phyloP scores from a whole-genome alignment of 2,329 filamentous ascomycete species.

The Scorias spongiosa region DNA sequence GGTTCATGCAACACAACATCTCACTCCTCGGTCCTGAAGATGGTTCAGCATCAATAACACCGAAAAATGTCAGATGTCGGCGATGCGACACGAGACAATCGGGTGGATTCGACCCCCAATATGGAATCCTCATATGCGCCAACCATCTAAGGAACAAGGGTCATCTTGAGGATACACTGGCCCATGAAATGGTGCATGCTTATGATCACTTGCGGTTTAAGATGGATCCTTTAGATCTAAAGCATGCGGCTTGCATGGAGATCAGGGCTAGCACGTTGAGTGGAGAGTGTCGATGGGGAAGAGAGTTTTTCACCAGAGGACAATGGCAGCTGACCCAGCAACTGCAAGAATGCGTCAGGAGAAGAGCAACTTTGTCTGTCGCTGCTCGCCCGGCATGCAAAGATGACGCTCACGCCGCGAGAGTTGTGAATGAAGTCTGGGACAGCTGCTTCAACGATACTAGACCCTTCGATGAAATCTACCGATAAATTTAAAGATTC shows the following conservation, averaged over 20 bases:
- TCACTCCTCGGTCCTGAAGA: conserved; percentile 45
- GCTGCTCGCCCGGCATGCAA: conserved; percentile 64
- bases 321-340: conserved; percentile 86
- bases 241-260: conserved; percentile 90
- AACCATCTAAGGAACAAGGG: conserved; percentile 71
- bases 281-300: conserved; percentile 81
- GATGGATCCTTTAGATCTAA: conserved; percentile 66
- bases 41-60: conserved; percentile 47
- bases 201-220: conserved; percentile 90
- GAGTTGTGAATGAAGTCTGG: conserved; percentile 95
- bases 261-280: conserved; percentile 86
- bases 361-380: conserved; percentile 66
- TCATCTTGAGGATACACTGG: conserved; percentile 83
- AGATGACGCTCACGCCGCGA: conserved; percentile 71
- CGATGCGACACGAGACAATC: conserved; percentile 59
- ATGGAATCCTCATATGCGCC: conserved; percentile 83
- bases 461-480: conserved; percentile 91
- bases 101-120: conserved; percentile 73
- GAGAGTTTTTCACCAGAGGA: conserved; percentile 69
- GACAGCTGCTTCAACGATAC: conserved; percentile 93
- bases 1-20: conserved; percentile 75
- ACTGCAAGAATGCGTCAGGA: conserved; percentile 80
- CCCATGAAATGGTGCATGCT: conserved; percentile 96
- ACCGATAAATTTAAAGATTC: conserved; percentile 21
- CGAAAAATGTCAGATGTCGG: conserved; percentile 63